Conservation (phyloP, 257 asterid species). For the Cruciata laevipes region DNA sequence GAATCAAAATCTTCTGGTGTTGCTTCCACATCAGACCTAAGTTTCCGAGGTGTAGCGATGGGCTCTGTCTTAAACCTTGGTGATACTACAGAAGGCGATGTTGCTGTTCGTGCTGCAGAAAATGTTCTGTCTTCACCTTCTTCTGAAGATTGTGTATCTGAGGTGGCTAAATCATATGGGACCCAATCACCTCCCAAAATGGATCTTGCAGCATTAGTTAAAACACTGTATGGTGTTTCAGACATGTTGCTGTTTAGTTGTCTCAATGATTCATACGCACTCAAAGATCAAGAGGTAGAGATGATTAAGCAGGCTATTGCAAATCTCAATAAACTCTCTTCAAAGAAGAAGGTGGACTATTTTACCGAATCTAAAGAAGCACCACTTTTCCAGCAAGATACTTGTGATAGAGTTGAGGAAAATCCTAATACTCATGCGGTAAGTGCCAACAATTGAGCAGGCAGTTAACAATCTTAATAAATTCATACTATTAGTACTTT, state of each 20-base stretch:
- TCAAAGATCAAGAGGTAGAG: slow-evolving; percentile 43
- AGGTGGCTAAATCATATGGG: slow-evolving; percentile 18
- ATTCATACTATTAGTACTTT: neutral
- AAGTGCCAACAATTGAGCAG: slow-evolving; percentile 19
- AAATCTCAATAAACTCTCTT: slow-evolving; percentile 50
- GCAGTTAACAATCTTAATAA: neutral
- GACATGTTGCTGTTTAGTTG: slow-evolving; percentile 49
- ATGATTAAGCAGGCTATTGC: slow-evolving; percentile 37
- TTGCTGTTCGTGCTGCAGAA: slow-evolving; percentile 81
- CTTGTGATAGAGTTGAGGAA: slow-evolving; percentile 31
- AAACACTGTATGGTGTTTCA: slow-evolving; percentile 53
- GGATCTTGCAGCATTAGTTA: slow-evolving; percentile 43
- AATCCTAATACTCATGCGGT: slow-evolving; percentile 31
- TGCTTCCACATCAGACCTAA: slow-evolving; percentile 11
- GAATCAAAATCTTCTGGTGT: slow-evolving; percentile 24
- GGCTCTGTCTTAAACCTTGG: slow-evolving; percentile 28
- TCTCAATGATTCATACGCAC: slow-evolving; percentile 29
- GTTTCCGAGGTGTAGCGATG: slow-evolving; percentile 13
- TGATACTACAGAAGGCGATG: slow-evolving; percentile 47
- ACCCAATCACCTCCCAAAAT: slow-evolving; percentile 30
- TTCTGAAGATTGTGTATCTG: slow-evolving; percentile 53
- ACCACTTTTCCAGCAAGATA: slow-evolving; percentile 22
- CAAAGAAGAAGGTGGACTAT: slow-evolving; percentile 32
- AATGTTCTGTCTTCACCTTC: slow-evolving; percentile 68
- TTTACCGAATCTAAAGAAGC: slow-evolving; percentile 23